Percentiles rank a stretch among this genome's conserved stretches.
Conservation (phyloP, 148 eudicot genomes). For the Rhododendron simsii region DNA sequence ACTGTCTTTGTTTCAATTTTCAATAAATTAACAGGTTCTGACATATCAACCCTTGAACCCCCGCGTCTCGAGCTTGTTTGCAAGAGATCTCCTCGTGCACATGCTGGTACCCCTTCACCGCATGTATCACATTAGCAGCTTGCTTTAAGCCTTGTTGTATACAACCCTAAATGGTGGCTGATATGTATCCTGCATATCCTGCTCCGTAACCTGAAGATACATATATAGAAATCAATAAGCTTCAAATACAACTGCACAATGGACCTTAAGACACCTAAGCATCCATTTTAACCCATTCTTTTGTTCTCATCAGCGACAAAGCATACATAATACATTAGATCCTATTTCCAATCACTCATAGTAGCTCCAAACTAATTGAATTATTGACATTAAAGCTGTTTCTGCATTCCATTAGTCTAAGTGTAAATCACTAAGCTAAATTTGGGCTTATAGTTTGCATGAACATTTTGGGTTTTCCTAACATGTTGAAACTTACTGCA, state of each 20-base stretch:
- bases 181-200: slow-evolving; percentile 93
- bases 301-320: not conserved
- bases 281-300: not conserved
- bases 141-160: slow-evolving; percentile 80
- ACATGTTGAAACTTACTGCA: not conserved
- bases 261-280: not conserved
- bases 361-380: not conserved
- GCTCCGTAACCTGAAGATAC: slow-evolving; percentile 57
- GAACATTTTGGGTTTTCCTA: not conserved
- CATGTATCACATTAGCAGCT: slow-evolving; percentile 98
- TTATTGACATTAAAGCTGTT: not conserved
- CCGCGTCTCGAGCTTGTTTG: slow-evolving; percentile 76
- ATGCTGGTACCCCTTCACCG: slow-evolving; percentile 85
- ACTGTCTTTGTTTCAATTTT: too few species aligned
- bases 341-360: not conserved
- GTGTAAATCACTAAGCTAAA: not conserved
- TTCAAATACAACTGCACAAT: not conserved
- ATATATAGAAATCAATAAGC: not conserved
- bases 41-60: slow-evolving; percentile 76
- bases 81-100: slow-evolving; percentile 64
- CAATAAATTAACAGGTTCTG: not conserved
- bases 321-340: not conserved
- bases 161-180: slow-evolving; percentile 82
- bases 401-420: not conserved
- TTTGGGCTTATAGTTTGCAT: not conserved